These are phyloP conservation scores for Aspergillus sergii DNA, from an alignment of 2,329 filamentous ascomycete genomes.

Conservation along the genomic window DNA sequence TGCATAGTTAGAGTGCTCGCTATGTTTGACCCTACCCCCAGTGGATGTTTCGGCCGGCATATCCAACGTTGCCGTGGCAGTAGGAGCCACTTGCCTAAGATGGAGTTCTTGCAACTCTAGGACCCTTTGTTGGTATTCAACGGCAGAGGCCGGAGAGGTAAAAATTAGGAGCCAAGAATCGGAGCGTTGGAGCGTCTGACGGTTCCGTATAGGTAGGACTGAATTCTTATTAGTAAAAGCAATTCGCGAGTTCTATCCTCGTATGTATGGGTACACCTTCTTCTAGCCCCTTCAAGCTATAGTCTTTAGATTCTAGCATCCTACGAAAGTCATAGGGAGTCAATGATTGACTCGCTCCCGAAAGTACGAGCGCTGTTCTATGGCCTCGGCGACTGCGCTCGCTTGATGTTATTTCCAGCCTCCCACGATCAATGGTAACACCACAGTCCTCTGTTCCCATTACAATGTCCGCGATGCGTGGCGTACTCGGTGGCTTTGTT, in stretches of 20 bases:
- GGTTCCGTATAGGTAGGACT: background rate
- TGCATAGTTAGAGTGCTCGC: background rate
- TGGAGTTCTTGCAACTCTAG: background rate
- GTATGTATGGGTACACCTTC: background rate
- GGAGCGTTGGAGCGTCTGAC: background rate
- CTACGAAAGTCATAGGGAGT: background rate
- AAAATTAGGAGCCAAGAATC: background rate
- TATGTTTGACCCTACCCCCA: background rate
- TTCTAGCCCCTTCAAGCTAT: background rate
- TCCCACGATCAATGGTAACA: background rate
- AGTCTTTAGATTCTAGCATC: background rate
- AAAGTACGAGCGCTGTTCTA: background rate
- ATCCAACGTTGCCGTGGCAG: background rate
- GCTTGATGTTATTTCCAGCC: conserved; percentile 2
- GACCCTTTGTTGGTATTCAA: background rate
- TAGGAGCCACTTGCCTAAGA: background rate
- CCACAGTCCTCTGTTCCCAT: conserved; percentile 1
- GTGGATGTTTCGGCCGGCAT: background rate
- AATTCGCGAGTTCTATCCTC: background rate
- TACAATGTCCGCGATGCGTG: conserved; percentile 1
- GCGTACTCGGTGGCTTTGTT: background rate
- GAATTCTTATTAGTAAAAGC: background rate
- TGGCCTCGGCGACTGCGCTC: conserved; percentile 1
- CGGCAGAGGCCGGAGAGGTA: background rate
- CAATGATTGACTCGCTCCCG: background rate